Evolutionary conservation across 2,329 filamentous ascomycete genomes (phyloP), one percentile per base, ranked within the genome.

Genomic region (Paraconiothyrium brasiliense): DNA sequence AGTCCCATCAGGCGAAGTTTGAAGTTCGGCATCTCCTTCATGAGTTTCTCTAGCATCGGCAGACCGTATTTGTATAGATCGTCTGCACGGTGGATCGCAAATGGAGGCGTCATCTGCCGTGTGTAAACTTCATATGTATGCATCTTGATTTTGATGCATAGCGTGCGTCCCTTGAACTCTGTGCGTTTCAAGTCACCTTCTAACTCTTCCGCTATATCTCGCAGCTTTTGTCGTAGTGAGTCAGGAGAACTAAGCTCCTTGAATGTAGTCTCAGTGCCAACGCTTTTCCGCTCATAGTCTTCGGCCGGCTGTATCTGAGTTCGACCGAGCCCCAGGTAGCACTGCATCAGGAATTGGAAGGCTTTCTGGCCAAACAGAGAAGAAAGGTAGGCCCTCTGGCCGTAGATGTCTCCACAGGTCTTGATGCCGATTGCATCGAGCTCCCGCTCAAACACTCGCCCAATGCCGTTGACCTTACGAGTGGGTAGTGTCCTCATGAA

Each of bases 251-350:
- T 87, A 71, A 97, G 88, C 52, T 97, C 94, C 43, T 86, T 83
- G 71, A 99, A 99, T 0, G 94, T 98, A 64, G 90, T 91, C 78
- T 99, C 95, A 0, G 94, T 97, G 20, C 95, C 94, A 0, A 98
- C 91, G 66, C 92, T 96, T 77, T 98, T 98, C 16, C 95, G 87
- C 75, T 97, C 93, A 67, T 93, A 93, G 59, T 94, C 93, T 70
- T 96, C 93, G 0, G 92, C 91, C 0, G 94, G 94, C 61, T 94
- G 91, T 4, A 98, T 87, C 46, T 86, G 87, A 0, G 94, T 98
- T 35, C 94, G 85, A 0, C 95, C 95, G 0, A 98, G 84, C 0
- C 95, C 95, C 0, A 98, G 85, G 68, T 96, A 91, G 71, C 91
- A 93, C 62, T 90, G 87, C 63, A 97, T 86, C 10, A 99, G 82